These are phyloP conservation scores for Fusarium miscanthi DNA, from an alignment of 2,329 filamentous ascomycete species.

Conservation along the genomic window DNA sequence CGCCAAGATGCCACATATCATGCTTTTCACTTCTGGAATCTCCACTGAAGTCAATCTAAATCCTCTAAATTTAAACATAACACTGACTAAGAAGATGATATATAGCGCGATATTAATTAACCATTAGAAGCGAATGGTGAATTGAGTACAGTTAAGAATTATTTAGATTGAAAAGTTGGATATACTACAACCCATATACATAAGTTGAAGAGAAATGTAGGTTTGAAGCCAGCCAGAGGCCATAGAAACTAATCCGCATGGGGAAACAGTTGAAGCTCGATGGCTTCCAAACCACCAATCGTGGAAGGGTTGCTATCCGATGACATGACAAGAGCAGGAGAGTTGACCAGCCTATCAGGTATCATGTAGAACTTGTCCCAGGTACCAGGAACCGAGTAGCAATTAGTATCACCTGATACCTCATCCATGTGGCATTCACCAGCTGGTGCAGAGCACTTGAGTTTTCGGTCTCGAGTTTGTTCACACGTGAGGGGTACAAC, in stretches of 20 bases:
- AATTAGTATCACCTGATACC: accelerated
- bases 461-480: not conserved
- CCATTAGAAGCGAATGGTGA: not conserved
- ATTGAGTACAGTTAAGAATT: accelerated
- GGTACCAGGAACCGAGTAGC: not conserved
- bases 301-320: not conserved
- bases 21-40: too few relatives aligned
- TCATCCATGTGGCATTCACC: not conserved
- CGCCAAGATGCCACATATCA: too few relatives aligned
- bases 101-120: not conserved
- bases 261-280: not conserved
- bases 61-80: too few relatives aligned
- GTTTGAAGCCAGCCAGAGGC: accelerated
- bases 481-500: accelerated
- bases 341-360: not conserved
- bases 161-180: not conserved
- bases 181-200: accelerated
- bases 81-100: not conserved
- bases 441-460: not conserved
- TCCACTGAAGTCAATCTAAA: too few relatives aligned
- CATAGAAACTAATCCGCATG: not conserved
- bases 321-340: not conserved
- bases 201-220: not conserved
- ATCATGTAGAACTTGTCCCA: not conserved
- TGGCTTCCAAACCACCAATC: not conserved